A percentile compares a stretch with the other conserved stretches of the same genome.
Evolutionary conservation across 225 moss, liverwort and hornwort species (phyloP).

Genomic region (Neckera pumila): DNA sequence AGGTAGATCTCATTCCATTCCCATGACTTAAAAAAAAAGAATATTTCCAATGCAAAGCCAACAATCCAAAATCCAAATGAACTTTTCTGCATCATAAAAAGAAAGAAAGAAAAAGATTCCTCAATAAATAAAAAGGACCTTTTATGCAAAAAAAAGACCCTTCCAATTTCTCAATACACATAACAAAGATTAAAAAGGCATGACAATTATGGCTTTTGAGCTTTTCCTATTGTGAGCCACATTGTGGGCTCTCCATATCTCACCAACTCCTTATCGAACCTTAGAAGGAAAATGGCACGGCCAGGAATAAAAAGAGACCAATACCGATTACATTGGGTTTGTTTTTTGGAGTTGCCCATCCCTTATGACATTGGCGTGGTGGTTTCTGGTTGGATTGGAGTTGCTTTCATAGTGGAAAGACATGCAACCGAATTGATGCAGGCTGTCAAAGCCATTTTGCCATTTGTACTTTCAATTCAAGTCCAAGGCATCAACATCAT

Average conservation of each 20-base stretch:
- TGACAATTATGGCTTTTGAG: neutral
- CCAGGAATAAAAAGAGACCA: rapidly evolving
- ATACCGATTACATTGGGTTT: rapidly evolving
- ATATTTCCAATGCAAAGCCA: too few species aligned
- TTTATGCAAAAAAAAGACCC: neutral
- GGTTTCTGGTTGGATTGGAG: rapidly evolving
- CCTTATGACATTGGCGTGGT: rapidly evolving
- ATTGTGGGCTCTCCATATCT: neutral
- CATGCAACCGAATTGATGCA: rapidly evolving
- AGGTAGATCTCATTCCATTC: rapidly evolving
- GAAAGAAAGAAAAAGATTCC: neutral
- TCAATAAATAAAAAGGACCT: neutral
- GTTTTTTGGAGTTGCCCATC: neutral
- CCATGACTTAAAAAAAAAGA: neutral
- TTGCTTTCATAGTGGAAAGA: rapidly evolving
- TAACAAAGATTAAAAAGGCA: neutral
- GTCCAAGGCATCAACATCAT: neutral
- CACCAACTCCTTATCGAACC: too few species aligned
- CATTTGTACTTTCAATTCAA: neutral
- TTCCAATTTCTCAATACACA: neutral
- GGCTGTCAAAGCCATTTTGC: rapidly evolving
- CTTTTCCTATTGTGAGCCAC: too few species aligned
- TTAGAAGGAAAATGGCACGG: rapidly evolving
- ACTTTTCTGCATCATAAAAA: neutral
- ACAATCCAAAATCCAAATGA: too few species aligned